Base-by-base conservation (phyloP, 768 basidiomycete genomes). In the Lentinula edodes region DNA sequence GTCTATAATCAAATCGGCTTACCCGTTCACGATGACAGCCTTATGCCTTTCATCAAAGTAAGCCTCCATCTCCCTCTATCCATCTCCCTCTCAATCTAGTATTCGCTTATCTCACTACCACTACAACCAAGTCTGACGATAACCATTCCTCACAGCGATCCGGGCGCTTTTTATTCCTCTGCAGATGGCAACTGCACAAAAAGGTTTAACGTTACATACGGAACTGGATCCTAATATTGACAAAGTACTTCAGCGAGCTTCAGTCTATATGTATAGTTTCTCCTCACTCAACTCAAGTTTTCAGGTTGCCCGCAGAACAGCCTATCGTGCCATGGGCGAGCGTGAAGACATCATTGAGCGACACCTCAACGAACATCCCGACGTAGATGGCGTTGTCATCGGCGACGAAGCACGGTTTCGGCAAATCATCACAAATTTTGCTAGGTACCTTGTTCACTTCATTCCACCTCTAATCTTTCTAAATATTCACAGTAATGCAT, bases 331-430 rank as follows among this genome's bases (percentile, higher is more conserved):
- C 28, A 67, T 73, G 63, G 81, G 82, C 20, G 73, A 78, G 51
- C 67, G 66, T 20, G 66, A 70, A 18, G 75, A 74, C 12, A 68
- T 60, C 9, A 75, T 78, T 38, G 61, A 66, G 23, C 65, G 65
- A 23, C 68, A 65, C 10, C 38, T 80, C 32, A 61, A 55, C 16
- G 71, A 75, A 20, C 62, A 75, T 41, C 71, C 75, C 2, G 68
- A 65, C 53, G 63, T 65, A 23, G 68, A 67, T 34, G 84, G 83
- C 1, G 73, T 81, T 60, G 87, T 90, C 43, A 80, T 88, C 10
- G 88, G 88, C 18, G 87, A 90, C 65, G 86, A 88, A 67, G 86
- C 84, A 64, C 79, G 88, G 7, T 69, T 88, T 51, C 77, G 87
- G 68, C 87, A 88, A 70, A 81, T 87, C 54, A 79, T 83, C 70